Evolutionary conservation across 1,284 basidiomycete genomes (phyloP), one percentile per base, ranked within the genome.

Genomic region (Pyrrhoderma lamaoense): DNA sequence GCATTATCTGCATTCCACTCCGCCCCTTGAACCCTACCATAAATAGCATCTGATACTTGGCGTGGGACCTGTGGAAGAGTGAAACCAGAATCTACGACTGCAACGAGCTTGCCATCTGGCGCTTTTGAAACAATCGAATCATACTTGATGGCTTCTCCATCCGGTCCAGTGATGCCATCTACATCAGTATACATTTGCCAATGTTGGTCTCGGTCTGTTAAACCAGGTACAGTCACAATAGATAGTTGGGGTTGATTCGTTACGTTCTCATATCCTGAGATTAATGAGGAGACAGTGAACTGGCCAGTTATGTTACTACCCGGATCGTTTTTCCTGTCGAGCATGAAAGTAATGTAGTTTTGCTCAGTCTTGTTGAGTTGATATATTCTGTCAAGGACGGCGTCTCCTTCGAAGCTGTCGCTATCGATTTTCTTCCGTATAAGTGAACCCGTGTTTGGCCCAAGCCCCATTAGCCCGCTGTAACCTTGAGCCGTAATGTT

Each of bases 11-110:
- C 58, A 59, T 85, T 81, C 65, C 80, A 89, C 51, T 74, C 74
- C 3, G 87, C 86, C 36, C 85, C 85, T 56, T 77, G 77, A 1
- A 89, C 82, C 42, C 86, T 79, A 1, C 85, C 85, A 59, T 89
- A 89, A 57, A 89, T 88, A 14, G 82, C 82, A 58, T 89, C 86
- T 8, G 85, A 79, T 56, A 89, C 72, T 7, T 71, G 70, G 35
- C 86, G 81, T 14, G 86, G 84, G 19, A 89, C 84, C 46, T 56
- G 52, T 22, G 71, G 74, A 47, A 79, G 69, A 2, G 82, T 79
- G 64, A 77, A 88, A 36, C 86, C 85, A 27, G 84, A 84, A 61
- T 89, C 86, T 56, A 88, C 72, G 31, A 88, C 80, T 13, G 77
- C 80, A n/a, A 87, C 81, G 36, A 84, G 68, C 58, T 78, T 76